A percentile compares a stretch with the other conserved stretches of the same genome.
phyloP scores from a whole-genome alignment of 192 early-diverging fungal species.

The Backusella tuberculispora region DNA sequence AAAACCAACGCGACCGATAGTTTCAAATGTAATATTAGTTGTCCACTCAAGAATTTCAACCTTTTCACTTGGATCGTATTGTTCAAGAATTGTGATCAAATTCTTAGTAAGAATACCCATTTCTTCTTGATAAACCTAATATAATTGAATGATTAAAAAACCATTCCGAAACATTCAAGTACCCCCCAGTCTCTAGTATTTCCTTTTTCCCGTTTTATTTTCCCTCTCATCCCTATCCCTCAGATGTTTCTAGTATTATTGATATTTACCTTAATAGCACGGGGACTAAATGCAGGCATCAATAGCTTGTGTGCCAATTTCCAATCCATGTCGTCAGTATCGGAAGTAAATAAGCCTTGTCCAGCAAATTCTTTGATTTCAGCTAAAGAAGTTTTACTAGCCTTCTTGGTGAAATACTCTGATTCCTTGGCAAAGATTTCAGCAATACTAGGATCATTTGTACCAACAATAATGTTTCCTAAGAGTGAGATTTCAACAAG shows the following conservation, averaged over 20 bases:
- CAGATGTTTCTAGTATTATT: no score
- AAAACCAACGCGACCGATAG: constrained; percentile 59
- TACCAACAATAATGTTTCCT: constrained; percentile 28
- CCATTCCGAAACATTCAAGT: background rate
- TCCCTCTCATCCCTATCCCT: background rate
- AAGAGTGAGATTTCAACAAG: constrained; percentile 36
- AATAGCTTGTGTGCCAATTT: constrained; percentile 59
- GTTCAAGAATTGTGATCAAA: constrained; percentile 37
- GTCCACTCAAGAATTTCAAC: constrained; percentile 52
- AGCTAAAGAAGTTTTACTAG: constrained; percentile 26
- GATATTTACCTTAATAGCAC: constrained; percentile 36
- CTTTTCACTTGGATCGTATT: constrained; percentile 34
- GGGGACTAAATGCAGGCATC: constrained; percentile 59
- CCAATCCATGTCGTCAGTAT: constrained; percentile 56
- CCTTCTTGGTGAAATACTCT: constrained; percentile 60
- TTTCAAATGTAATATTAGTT: constrained; percentile 61
- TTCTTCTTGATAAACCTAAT: constrained; percentile 40
- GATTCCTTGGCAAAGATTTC: constrained; percentile 47
- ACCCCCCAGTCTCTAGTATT: background rate
- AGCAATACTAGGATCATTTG: constrained; percentile 48
- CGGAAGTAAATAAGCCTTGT: constrained; percentile 56
- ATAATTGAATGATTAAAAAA: background rate
- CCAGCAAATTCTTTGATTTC: constrained; percentile 52
- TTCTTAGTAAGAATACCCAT: constrained; percentile 49
- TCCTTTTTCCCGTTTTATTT: background rate